Base-by-base conservation (phyloP, 2,329 filamentous ascomycete species). In the Aspergillus alliaceus region DNA sequence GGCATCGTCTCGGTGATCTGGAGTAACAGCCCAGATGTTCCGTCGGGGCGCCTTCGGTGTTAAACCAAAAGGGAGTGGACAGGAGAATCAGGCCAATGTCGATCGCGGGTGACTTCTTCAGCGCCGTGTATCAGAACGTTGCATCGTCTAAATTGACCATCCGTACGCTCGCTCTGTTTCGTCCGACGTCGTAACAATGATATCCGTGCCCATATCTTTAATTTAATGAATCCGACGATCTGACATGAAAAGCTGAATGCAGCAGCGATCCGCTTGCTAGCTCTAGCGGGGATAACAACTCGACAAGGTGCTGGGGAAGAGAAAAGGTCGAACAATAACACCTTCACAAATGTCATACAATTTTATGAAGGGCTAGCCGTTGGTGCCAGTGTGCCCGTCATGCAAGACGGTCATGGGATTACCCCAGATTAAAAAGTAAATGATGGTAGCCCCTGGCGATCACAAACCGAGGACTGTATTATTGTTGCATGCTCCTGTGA, bases 91-190 rank as follows among this genome's bases (percentile, higher is more conserved):
- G 24, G 34, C 5, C 29, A 53, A 55, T 53, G 57, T 44, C 42
- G 53, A 53, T 59, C 55, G 22, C 47, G 25, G 32, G 20, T 18
- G 40, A 54, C 25, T 49, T 37, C 27, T 37, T 4, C 14, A 22
- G 20, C 39, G 46, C 37, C 40, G 27, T 54, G 39, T 27, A 64
- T 65, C 48, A 66, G 54, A 61, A 57, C 59, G 59, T 64, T 60
- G 50, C 61, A 66, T 60, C 54, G 59, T 37, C 48, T 37, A 47
- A 18, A 25, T 24, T 34, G 32, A 15, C 40, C 34, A 49, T 53
- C 58, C 22, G 56, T 61, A 20, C 48, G 20, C 31, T 25, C 24
- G n/a, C n/a, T 40, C 29, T 40, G 49, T 40, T 42, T 34, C 14
- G 37, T 44, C 40, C 31, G 22, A 14, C 8, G 9, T 31, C 9